Evolutionary conservation across 2,329 filamentous ascomycete species (phyloP), one percentile per base, ranked within the genome.

Genomic region (Xylariaceae sp.): DNA sequence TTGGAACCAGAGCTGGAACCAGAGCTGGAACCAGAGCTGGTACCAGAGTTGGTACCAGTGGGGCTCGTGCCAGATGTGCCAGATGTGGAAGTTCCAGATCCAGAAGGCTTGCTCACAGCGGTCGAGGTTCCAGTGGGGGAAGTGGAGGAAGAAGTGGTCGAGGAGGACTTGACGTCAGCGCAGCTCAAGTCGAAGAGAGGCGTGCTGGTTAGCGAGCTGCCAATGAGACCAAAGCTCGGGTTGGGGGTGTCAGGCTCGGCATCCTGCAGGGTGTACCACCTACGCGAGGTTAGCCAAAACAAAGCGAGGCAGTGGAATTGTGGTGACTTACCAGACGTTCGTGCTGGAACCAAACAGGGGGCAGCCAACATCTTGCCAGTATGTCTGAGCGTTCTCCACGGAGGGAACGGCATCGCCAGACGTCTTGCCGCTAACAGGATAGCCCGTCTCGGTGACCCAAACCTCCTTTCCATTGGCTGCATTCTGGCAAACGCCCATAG

Each of bases 361-460:
- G 75, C 89, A 95, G 42, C 82, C 86, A 42, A 92, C 85, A 37
- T 85, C 72, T 56, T 87, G 75, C 86, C 88, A 95, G 77, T 81
- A 95, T n/a, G 67, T 77, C 71, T 87, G 75, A 35, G 90, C 88
- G 62, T 92, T 91, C 42, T 75, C 70, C 23, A 70, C 52, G 27
- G 73, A 82, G 5, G 90, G 74, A 8, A 85, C 75, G 33, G 80
- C 87, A 39, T 78, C 63, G 55, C 82, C 82, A 50, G 76, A 68
- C 1, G 70, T 75, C 53, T 77, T 69, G 45, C 89, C 90, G 58
- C 75, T 81, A 42, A 90, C 81, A 39, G 90, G 89, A 81, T 87
- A 93, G 54, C 90, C 90, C 14, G 88, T 93, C 76, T 95, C 89
- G 22, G 89, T 93, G 52, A 94, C 77, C 87, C 87, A 93, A 56